phyloP scores from a whole-genome alignment of 495 filamentous ascomycete genomes.

The Hypoxylon fragiforme region DNA sequence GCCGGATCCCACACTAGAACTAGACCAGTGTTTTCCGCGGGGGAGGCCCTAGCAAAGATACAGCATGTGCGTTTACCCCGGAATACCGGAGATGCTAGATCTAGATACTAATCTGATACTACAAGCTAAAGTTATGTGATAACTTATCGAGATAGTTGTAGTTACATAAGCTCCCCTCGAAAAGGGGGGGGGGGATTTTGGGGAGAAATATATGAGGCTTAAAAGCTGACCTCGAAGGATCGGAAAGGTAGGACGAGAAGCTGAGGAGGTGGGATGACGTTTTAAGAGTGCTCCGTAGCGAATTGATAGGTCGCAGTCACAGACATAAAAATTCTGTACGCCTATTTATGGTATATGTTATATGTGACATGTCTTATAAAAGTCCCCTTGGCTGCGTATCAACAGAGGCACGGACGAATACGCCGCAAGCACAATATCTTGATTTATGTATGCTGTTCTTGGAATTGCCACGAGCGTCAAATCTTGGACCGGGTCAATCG shows the following conservation, averaged over 20 bases:
- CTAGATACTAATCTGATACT: constrained; percentile 5
- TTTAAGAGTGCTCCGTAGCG: not conserved
- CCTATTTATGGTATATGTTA: too few species aligned
- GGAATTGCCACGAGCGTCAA: not conserved
- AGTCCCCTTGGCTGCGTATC: too few species aligned
- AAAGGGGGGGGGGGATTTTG: not conserved
- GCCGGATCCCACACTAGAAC: constrained; percentile 17
- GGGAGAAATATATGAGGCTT: constrained; percentile 6
- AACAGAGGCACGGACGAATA: too few species aligned
- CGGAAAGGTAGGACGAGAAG: not conserved
- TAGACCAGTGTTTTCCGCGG: constrained; percentile 35
- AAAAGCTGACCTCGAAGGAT: not conserved
- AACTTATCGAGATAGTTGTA: too few species aligned
- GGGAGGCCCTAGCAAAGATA: constrained; percentile 30
- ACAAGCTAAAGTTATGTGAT: too few species aligned
- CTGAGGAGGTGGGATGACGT: not conserved
- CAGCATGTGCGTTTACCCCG: constrained; percentile 8
- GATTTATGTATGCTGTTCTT: constrained; percentile 1
- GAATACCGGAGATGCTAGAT: constrained; percentile 12
- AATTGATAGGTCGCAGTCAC: too few species aligned
- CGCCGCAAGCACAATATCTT: too few species aligned
- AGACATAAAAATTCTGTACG: too few species aligned
- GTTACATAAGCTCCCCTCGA: not conserved
- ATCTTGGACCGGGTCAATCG: not conserved
- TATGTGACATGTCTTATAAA: too few species aligned